These are phyloP conservation scores for Talinum fruticosum DNA, from an alignment of 148 eudicot genomes.

Conservation along the genomic window DNA sequence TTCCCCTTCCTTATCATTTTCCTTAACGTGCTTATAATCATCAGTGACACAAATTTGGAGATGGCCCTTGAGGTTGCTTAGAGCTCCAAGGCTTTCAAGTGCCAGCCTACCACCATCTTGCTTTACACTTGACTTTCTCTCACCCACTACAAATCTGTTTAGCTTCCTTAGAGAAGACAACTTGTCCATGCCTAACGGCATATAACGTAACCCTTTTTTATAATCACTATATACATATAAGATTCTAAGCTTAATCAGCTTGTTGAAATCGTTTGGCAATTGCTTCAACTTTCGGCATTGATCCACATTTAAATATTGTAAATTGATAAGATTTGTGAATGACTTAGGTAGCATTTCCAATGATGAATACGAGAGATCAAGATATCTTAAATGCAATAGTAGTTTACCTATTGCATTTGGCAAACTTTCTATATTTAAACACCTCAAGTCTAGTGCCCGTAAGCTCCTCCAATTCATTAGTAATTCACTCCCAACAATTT, in stretches of 20 bases:
- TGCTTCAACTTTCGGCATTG: background rate
- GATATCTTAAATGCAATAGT: constrained; percentile 29
- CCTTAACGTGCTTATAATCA: background rate
- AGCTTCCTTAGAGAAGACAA: background rate
- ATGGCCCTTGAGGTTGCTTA: constrained; percentile 13
- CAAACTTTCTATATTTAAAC: background rate
- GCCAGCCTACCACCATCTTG: background rate
- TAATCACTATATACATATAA: background rate
- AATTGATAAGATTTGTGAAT: background rate
- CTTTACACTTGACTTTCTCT: background rate
- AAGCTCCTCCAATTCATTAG: constrained; percentile 12
- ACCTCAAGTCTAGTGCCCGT: constrained; percentile 15
- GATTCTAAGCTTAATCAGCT: background rate
- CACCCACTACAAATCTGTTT: background rate
- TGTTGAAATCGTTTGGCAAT: background rate
- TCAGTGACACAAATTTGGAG: background rate
- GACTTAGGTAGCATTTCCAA: background rate
- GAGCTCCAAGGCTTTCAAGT: constrained; percentile 3
- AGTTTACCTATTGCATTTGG: constrained; percentile 15
- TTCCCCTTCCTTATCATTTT: background rate
- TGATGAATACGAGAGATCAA: background rate
- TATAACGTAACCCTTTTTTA: background rate
- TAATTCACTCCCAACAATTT: background rate
- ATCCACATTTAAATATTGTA: background rate
- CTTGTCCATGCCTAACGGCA: background rate